Evolutionary conservation across 2,329 filamentous ascomycete genomes (phyloP), one percentile per base, ranked within the genome.

Genomic region (Aspergillus phoenicis): DNA sequence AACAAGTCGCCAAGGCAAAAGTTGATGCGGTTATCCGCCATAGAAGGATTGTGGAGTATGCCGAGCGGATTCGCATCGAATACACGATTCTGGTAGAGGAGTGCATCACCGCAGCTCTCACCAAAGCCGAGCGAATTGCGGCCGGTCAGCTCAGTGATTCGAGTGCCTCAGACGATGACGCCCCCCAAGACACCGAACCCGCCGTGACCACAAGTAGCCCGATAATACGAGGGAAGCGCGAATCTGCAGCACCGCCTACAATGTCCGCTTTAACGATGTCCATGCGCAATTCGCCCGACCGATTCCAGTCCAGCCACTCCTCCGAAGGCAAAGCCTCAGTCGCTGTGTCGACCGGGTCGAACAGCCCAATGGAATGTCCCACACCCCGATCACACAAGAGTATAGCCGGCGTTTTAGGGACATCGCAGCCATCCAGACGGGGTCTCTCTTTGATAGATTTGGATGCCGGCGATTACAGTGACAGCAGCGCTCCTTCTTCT

Each of bases 1-100:
- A 95, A 74, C 88, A 85, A 70, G 85, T 92, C 41, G 91, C 93
- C 26, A 91, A 88, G 70, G 86, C 90, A 48, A 99, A 99, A 75
- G 91, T 98, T 1, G 95, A 99, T 70, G 91, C 94, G 4, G 91
- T 98, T 6, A 88, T 96, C 65, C 90, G 95, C 36, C 92, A 98
- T 75, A 89, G 94, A 54, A 89, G 90, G 68, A 96, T 98, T 54
- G 88, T 99, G 33, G 95, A 99, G 75, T 99, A 99, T 73, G 89
- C 93, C 0, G 95, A 99, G 78, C 89, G 96, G 33, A 97, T 99
- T 65, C 91, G 96, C 4, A 85, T 97, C 51, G 95, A 99, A 71
- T 96, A 97, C 70, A 90, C 94, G 28, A 86, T 96, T 26, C 83
- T 97, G 60, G 94, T 99, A 2, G 92, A 98, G 71, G 92, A 97